phyloP scores from a whole-genome alignment of 257 asterid genomes.

The Ilex asprella region DNA sequence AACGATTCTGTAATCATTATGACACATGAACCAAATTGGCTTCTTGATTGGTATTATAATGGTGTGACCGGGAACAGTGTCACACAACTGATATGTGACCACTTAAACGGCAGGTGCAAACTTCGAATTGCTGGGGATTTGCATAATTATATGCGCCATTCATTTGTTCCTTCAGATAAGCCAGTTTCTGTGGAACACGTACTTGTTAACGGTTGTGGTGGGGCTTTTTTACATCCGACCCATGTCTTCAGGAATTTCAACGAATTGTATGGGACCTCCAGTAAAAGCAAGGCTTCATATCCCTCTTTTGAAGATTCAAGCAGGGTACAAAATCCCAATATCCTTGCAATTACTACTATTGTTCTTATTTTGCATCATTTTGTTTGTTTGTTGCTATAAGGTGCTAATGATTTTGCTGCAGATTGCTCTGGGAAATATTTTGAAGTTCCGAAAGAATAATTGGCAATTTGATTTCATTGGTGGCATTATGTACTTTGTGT shows the following conservation, averaged over 20 bases:
- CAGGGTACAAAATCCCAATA: conserved; percentile 47
- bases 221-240: conserved; percentile 98
- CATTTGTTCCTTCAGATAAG: conserved; percentile 66
- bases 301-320: conserved; percentile 97
- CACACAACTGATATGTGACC: conserved; percentile 70
- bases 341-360: conserved; percentile 1
- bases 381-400: conserved; percentile 6
- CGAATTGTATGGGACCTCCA: conserved; percentile 47
- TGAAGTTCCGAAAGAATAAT: conserved; percentile 96
- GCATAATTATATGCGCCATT: conserved; percentile 99
- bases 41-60: conserved; percentile 89
- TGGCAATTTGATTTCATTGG: conserved; percentile 99
- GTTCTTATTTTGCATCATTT: conserved; percentile 5
- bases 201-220: conserved; percentile 97
- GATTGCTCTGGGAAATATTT: conserved; percentile 96
- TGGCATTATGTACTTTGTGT: conserved; percentile 78
- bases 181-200: conserved; percentile 81
- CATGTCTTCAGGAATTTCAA: conserved; percentile 81
- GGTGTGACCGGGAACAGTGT: conserved; percentile 74
- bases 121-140: conserved; percentile 93
- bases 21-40: conserved; percentile 99
- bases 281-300: conserved; percentile 81
- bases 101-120: conserved; percentile 79
- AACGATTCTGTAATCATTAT: conserved; percentile 83
- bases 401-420: conserved; percentile 27